Evolutionary conservation across 2,329 filamentous ascomycete genomes (phyloP), one percentile per base, ranked within the genome.

Genomic region (Penicillium sp.): DNA sequence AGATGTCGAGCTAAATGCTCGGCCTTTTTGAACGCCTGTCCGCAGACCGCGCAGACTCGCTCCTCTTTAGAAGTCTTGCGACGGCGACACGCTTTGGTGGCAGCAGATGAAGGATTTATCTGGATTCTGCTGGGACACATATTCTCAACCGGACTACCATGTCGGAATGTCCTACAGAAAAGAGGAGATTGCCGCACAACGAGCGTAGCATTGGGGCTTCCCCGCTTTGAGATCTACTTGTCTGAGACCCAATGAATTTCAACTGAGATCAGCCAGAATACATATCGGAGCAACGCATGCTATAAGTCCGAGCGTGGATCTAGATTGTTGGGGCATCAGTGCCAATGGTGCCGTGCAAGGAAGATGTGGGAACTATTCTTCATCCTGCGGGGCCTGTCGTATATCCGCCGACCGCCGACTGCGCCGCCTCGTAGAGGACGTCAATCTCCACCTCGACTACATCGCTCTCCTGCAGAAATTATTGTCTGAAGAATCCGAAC

Each of bases 1-100:
- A 66, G 46, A 55, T 69, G 67, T 12, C 67, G 59, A 27, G 61
- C 61, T 12, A 69, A 56, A 52, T 69, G 67, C 32, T 69, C 66
- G 7, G 61, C 62, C 44, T 67, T 69, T 12, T 58, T 59, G 40
- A 69, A 69, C 4, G 27, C 37, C 15, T 58, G 46, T 4, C 24
- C 18, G 17, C 55, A 58, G 18, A 58, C 36, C 2, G 52, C 33
- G 44, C 55, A 58, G 13, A 58, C 23, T 10, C 55, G 45, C 20
- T 58, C 49, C 18, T 53, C 42, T 30, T 55, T 50, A 2, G 55
- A 55, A 1, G 52, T 55, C 13, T 55, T 55, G 23, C 49, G 52
- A 0, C 52, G 52, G 7, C 52, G 52, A 7, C 44, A 44, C n/a
- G 33, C 43, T 17, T 46, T 54, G 4, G 24, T 33, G 20, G 41